Evolutionary conservation across 192 early-diverging fungal genomes (phyloP), one percentile per base, ranked within the genome.

Genomic region (Ramicandelaber brevisporus): DNA sequence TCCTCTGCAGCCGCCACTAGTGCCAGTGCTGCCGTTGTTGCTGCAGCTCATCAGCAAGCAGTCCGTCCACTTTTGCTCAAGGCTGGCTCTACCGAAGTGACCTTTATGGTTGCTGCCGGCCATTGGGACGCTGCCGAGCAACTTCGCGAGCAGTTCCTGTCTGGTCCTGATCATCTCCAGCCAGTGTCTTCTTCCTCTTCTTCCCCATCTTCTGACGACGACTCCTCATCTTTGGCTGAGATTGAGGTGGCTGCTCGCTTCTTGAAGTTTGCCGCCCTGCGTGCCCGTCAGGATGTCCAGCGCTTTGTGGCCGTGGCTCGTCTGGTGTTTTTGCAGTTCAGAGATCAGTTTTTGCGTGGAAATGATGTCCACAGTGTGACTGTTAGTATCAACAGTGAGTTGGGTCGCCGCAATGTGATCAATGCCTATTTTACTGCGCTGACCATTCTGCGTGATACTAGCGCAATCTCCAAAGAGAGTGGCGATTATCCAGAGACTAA

Each of bases 71-170:
- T 88, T 23, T 55, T 66, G 34, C 51, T 84, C 49, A 78, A 73
- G 59, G 70, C 77, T 44, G 63, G 61, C 34, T 59, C 67, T 16
- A 63, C 67, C 39, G 76, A 90, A 47, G 56, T 83, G 35, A 65
- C 78, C 11, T 66, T 90, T 30, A 51, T 77, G 20, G 65, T 90
- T 13, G 78, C 82, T 37, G 60, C 70, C 30, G 59, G 70, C 47
- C 66, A 78, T 37, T 90, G 85, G 85, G 74, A 77, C 1, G 61
- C 68, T 15, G 85, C 85, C 34, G 85, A 90, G 49, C 68, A 70
- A 32, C 47, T 84, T 36, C 62, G 70, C 20, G 80, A 88, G 44
- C 60, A 68, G 49, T 74, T 82, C 42, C 18, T 23, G 8, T 15
- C 26, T 16, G 6, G n/a, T 14, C 33, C 26, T 21, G 21, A 21